These are phyloP conservation scores for Mycosarcoma maydis DNA, from an alignment of 1,284 basidiomycete genomes.

Conservation along the genomic window DNA sequence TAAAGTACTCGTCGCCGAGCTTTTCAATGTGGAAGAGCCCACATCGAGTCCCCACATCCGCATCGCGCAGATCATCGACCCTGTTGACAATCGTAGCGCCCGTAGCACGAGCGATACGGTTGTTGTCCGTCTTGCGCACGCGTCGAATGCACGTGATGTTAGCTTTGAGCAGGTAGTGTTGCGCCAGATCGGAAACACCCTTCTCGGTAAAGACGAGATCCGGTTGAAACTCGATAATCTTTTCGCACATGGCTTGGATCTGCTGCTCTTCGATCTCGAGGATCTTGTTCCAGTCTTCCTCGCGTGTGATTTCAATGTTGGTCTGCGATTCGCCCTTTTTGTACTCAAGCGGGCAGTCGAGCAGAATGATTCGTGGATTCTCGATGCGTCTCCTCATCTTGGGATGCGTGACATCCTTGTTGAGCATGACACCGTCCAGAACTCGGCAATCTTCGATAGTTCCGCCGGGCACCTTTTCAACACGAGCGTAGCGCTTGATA, in stretches of 20 bases:
- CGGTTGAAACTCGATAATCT: slow-evolving; percentile 91
- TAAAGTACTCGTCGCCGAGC: slow-evolving; percentile 96
- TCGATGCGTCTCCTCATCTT: slow-evolving; percentile 92
- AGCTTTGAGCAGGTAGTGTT: slow-evolving; percentile 88
- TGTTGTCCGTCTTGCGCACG: slow-evolving; percentile 98
- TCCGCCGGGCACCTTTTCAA: slow-evolving; percentile 96
- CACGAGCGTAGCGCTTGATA: slow-evolving; percentile 95
- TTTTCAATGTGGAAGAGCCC: slow-evolving; percentile 97
- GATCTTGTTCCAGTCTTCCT: slow-evolving; percentile 90
- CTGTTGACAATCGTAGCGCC: slow-evolving; percentile 97
- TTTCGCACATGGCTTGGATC: slow-evolving; percentile 86
- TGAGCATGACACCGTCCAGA: slow-evolving; percentile 91
- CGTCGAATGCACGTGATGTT: slow-evolving; percentile 91
- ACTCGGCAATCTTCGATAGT: slow-evolving; percentile 94
- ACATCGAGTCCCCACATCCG: slow-evolving; percentile 90
- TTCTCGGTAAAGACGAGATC: slow-evolving; percentile 97
- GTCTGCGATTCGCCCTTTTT: slow-evolving; percentile 99
- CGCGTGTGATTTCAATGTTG: slow-evolving; percentile 96
- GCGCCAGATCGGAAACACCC: slow-evolving; percentile 91
- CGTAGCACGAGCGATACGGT: slow-evolving; percentile 93
- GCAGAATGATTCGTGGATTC: slow-evolving; percentile 86
- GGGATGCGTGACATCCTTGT: slow-evolving; percentile 99
- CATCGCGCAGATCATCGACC: slow-evolving; percentile 90
- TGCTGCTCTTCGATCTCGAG: slow-evolving; percentile 98
- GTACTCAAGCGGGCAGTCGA: slow-evolving; percentile 98